Evolutionary conservation across 129 eudicot species (phyloP).

Genomic region (Solidago caesia): DNA sequence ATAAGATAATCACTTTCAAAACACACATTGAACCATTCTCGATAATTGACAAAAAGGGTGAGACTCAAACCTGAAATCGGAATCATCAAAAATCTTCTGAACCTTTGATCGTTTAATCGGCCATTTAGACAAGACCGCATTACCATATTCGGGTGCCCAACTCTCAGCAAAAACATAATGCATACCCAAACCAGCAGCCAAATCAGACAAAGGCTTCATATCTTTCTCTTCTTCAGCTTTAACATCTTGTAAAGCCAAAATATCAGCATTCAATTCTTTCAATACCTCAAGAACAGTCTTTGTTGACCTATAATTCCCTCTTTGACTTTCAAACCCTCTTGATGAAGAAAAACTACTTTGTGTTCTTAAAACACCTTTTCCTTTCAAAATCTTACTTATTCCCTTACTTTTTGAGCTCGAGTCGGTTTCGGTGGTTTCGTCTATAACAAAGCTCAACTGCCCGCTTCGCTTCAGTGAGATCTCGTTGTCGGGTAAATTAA

Average conservation of each 20-base stretch:
- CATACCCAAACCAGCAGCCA: slow-evolving; percentile 95
- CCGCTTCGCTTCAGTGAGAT: slow-evolving; percentile 74
- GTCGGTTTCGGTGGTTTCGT: slow-evolving; percentile 31
- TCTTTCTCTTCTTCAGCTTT: slow-evolving; percentile 91
- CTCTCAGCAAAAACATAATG: slow-evolving; percentile 92
- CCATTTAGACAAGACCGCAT: slow-evolving; percentile 88
- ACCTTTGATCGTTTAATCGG: slow-evolving; percentile 78
- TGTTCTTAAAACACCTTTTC: slow-evolving; percentile 57
- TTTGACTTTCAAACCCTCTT: slow-evolving; percentile 27
- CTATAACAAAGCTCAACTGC: slow-evolving; percentile 36
- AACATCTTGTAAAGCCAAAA: slow-evolving; percentile 89
- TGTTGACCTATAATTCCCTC: slow-evolving; percentile 36
- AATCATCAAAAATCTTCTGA: slow-evolving; percentile 84
- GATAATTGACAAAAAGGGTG: not conserved
- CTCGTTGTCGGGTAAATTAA: slow-evolving; percentile 92
- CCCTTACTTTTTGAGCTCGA: slow-evolving; percentile 29
- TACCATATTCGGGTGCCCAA: slow-evolving; percentile 98
- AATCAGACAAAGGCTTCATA: slow-evolving; percentile 85
- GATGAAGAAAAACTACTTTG: slow-evolving; percentile 34
- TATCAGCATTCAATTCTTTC: slow-evolving; percentile 85
- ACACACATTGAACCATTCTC: not conserved
- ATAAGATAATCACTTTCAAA: not conserved
- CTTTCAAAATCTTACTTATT: slow-evolving; percentile 42
- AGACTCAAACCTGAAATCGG: slow-evolving; percentile 84
- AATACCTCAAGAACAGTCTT: slow-evolving; percentile 71